Base-by-base conservation (phyloP, 192 early-diverging fungal species). In the Ambispora gerdemannii region DNA sequence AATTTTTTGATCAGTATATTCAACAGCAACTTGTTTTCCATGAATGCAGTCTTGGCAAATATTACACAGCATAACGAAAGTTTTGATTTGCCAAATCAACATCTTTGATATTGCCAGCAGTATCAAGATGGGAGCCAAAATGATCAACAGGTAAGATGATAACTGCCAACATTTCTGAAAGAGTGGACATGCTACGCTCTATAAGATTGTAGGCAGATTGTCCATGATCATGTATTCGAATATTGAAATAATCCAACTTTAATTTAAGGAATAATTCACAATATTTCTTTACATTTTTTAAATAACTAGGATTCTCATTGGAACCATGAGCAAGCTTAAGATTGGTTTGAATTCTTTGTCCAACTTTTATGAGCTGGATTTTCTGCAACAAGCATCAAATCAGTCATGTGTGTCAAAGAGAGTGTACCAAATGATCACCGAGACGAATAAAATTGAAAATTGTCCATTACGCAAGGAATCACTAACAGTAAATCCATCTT, bases 181-280 rank as follows among this genome's bases (percentile, higher is more conserved):
- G 32, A 0, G 32, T 20, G 20, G 17, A 13, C 13, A 61, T 61
- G 35, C 33, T 61, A 17, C 32, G 0, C 8, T 61, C 32, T n/a
- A 61, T 33, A 0, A 20, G 33, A 10, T 61, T 61, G 24, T 34
- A 61, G 4, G 15, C 32, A 34, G 31, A 34, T n/a, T 61, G n/a
- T 2, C 15, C 28, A 2, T 7, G 19, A 19, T 30, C 59, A 61
- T 61, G 31, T 4, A 20, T 61, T 61, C 31, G 33, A 6, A 61
- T n/a, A 22, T 30, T n/a, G n/a, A 61, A 20, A 61, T 61, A 61
- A 32, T 61, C 33, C 31, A 61, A 22, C 32, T 61, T 22, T 35
- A 61, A n/a, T 6, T 4, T 19, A 34, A 0, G 10, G 22, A 61
- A 61, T 22, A 36, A 19, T n/a, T 4, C 4, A 17, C 10, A 31